Base-by-base conservation (phyloP, 441 rosid species). In the California macrophylla region DNA sequence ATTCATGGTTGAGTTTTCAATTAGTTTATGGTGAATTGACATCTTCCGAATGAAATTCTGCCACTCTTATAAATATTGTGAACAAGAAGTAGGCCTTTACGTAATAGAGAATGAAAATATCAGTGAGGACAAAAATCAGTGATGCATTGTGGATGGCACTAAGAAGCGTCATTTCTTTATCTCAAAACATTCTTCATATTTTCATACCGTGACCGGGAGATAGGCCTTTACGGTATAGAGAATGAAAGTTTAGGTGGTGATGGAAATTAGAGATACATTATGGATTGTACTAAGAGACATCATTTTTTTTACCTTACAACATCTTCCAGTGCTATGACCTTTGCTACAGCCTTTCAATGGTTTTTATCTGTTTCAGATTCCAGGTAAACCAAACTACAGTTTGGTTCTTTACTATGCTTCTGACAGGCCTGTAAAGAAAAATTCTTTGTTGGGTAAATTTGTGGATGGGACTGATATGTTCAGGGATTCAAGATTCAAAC, bases 301-400 rank as follows among this genome's bases (percentile, higher is more conserved):
- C 1, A 40, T 60, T 60, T 42, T 50, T 10, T 25, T 24, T 70
- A 32, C 9, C 67, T 32, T 29, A 65, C 20, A 58, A 10, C 58
- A 63, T 72, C 36, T 71, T 64, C 15, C 25, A 64, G 69, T 45
- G 30, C 64, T 38, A 54, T 36, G 60, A 45, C 16, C 67, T 66
- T 70, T 34, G 30, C 26, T 56, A 12, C 20, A 32, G 18, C 66
- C 32, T 75, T 67, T 24, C 58, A 65, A 67, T 40, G 56, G 66
- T 26, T 60, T 60, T 60, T 18, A 25, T 25, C 64, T 58, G 36
- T 74, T 78, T 61, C 85, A 92, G 98, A 81, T 92, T 74, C 98
- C 96, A 12, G 90, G 91, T 64, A 92, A 85, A 80, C 96, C 98
- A 54, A 88, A 90, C 80, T 88, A 92, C 75, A 87, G 90, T 80